These are phyloP conservation scores for Hymenoscyphus albidus DNA, from an alignment of 2,329 filamentous ascomycete species.

Conservation along the genomic window DNA sequence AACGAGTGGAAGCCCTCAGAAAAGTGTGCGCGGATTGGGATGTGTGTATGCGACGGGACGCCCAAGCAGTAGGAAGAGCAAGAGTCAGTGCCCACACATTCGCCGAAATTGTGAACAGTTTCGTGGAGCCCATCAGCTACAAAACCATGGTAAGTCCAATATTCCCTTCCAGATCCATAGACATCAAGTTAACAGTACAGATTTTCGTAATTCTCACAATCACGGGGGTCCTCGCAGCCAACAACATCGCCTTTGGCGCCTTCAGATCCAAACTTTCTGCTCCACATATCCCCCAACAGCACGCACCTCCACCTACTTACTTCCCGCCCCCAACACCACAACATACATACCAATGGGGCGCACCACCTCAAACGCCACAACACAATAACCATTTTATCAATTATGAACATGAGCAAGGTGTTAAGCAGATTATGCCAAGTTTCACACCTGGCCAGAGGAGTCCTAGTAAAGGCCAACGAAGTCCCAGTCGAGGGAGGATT, in stretches of 20 bases:
- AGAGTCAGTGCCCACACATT: constrained; percentile 83
- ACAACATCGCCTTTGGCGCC: constrained; percentile 45
- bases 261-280: constrained; percentile 31
- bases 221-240: constrained; percentile 46
- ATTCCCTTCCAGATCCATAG: not conserved
- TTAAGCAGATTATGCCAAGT: constrained; percentile 31
- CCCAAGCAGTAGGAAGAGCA: constrained; percentile 71
- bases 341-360: constrained; percentile 29
- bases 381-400: constrained; percentile 14
- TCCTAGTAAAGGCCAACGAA: constrained; percentile 29
- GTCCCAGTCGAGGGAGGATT: constrained; percentile 26
- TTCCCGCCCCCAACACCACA: constrained; percentile 22
- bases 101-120: constrained; percentile 89
- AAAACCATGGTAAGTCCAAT: constrained; percentile 63
- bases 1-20: constrained; percentile 69
- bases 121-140: constrained; percentile 84
- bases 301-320: constrained; percentile 27
- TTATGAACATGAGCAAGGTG: constrained; percentile 20
- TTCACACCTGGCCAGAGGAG: constrained; percentile 28
- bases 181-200: constrained; percentile 34
- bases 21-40: constrained; percentile 76
- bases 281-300: constrained; percentile 23
- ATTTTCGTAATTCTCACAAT: constrained; percentile 50
- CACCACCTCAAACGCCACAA: constrained; percentile 30
- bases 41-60: constrained; percentile 81